phyloP scores from a whole-genome alignment of 2,329 filamentous ascomycete species.

The Purpureocillium lavendulum region DNA sequence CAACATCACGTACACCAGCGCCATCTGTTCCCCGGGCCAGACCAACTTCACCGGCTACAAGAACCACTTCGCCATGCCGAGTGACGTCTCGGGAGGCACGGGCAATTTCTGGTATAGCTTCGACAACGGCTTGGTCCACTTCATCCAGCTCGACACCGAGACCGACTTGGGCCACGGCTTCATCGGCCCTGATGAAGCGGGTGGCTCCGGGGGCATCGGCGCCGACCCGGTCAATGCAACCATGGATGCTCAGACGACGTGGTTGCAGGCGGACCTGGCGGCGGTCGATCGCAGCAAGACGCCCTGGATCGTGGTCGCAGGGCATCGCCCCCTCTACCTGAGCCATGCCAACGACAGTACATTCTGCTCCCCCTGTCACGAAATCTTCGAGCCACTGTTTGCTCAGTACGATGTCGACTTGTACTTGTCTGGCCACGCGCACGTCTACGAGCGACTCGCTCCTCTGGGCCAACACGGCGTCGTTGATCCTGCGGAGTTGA shows the following conservation, averaged over 20 bases:
- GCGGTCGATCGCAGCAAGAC: conserved; percentile 46
- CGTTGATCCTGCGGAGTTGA: conserved; percentile 24
- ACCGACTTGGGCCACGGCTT: conserved; percentile 8
- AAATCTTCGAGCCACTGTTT: conserved; percentile 42
- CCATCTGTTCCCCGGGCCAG: conserved; percentile 40
- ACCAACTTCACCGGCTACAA: conserved; percentile 52
- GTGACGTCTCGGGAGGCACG: conserved; percentile 21
- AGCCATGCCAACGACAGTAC: conserved; percentile 16
- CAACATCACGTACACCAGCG: conserved; percentile 1
- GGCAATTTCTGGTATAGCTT: conserved; percentile 17
- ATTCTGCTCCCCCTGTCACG: conserved; percentile 26
- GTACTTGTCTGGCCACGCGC: conserved; percentile 46
- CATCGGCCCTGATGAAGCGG: conserved; percentile 16
- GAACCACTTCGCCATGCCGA: conserved; percentile 46
- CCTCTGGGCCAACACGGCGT: conserved; percentile 22
- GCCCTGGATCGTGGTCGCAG: conserved; percentile 31
- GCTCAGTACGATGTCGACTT: conserved; percentile 48
- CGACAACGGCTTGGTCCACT: conserved; percentile 17
- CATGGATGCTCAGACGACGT: conserved; percentile 33
- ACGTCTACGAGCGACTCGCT: conserved; percentile 45
- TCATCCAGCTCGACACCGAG: conserved; percentile 24
- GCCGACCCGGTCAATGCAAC: conserved; percentile 37
- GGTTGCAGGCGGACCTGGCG: conserved; percentile 33
- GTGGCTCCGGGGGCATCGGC: conserved; percentile 19
- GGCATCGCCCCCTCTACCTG: conserved; percentile 41